These are phyloP conservation scores for Coffea eugenioides DNA, from an alignment of 257 asterid genomes.

Conservation along the genomic window DNA sequence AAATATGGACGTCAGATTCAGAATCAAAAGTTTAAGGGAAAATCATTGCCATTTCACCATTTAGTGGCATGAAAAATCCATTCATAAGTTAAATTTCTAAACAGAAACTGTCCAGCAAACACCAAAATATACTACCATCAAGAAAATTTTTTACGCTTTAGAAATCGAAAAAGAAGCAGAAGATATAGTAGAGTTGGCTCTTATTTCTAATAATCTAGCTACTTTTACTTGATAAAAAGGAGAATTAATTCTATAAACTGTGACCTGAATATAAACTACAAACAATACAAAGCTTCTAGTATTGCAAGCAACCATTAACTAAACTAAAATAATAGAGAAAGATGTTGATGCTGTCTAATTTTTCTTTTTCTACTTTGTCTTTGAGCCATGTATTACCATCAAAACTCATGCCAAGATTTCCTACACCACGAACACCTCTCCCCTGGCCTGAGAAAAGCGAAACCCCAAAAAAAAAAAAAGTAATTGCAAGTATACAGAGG, in stretches of 20 bases:
- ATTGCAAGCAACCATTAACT: neutral
- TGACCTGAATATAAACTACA: neutral
- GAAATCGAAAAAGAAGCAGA: neutral
- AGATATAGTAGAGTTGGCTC: neutral
- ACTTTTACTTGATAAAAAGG: neutral
- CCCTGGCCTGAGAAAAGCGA: too few relatives aligned
- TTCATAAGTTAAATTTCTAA: neutral
- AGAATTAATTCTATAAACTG: neutral
- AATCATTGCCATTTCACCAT: too few relatives aligned
- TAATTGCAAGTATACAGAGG: neutral
- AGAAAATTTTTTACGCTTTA: neutral
- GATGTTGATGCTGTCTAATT: neutral
- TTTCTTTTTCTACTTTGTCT: neutral
- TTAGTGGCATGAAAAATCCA: neutral
- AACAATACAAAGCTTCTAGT: neutral
- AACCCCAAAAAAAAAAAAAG: too few relatives aligned
- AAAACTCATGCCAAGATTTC: too few relatives aligned
- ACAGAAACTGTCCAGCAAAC: neutral
- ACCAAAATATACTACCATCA: neutral
- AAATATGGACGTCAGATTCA: neutral
- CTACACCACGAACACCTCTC: too few relatives aligned
- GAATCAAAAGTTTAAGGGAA: neutral
- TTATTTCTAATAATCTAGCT: neutral
- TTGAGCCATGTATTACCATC: neutral
- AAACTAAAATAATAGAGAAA: neutral